phyloP scores from a whole-genome alignment of 352 stramenopile species.

The Phytophthora idaei region DNA sequence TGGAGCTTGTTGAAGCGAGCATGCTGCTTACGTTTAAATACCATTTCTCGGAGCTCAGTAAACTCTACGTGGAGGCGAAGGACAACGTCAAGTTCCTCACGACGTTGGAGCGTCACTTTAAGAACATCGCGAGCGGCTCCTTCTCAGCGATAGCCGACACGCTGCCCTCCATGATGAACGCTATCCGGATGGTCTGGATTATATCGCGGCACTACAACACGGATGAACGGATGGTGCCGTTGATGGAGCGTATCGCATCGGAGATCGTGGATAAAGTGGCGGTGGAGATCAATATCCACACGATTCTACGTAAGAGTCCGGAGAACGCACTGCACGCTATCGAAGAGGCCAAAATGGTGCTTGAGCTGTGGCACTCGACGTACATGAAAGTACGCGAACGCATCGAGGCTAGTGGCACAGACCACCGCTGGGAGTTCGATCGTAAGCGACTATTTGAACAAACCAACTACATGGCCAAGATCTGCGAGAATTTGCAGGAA shows the following conservation, averaged over 20 bases:
- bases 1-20: conserved; percentile 91
- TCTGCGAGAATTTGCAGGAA: conserved; percentile 94
- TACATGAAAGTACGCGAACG: conserved; percentile 95
- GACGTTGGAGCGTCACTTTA: conserved; percentile 96
- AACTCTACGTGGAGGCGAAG: conserved; percentile 95
- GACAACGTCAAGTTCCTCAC: conserved; percentile 97
- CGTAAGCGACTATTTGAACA: conserved; percentile 95
- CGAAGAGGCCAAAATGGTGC: conserved; percentile 91
- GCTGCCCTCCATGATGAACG: conserved; percentile 96
- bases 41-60: conserved; percentile 94
- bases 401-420: conserved; percentile 94
- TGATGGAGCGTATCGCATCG: conserved; percentile 95
- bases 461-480: conserved; percentile 97
- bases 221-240: conserved; percentile 95
- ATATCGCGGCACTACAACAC: conserved; percentile 98
- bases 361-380: conserved; percentile 93
- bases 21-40: conserved; percentile 94
- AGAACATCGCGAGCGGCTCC: conserved; percentile 92
- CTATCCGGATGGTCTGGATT: conserved; percentile 97
- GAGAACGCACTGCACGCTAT: conserved; percentile 85
- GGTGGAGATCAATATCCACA: conserved; percentile 91
- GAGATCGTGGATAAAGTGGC: conserved; percentile 95
- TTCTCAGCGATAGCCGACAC: conserved; percentile 94
- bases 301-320: conserved; percentile 83
- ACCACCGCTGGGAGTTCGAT: conserved; percentile 97